Base-by-base conservation (phyloP, 345 rosid species). In the Populus ilicifolia region DNA sequence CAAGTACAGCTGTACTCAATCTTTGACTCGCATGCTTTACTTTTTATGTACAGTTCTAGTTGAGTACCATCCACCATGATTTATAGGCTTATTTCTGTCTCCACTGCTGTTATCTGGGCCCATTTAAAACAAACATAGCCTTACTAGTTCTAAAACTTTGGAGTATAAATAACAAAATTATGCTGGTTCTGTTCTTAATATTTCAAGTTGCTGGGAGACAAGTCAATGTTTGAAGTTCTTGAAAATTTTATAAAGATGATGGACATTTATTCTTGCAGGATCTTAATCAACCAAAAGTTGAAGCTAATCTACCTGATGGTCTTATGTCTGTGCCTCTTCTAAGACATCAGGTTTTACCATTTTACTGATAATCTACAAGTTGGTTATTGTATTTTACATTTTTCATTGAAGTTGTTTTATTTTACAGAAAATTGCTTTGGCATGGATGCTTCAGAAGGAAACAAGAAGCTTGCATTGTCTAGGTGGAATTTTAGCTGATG, bases 401-500 rank as follows among this genome's bases (percentile, higher is more conserved):
- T 33, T 41, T 69, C 78, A 29, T 33, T 69, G 73, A 83, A 39
- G 79, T 64, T 23, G 17, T 71, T 74, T 80, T 76, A 50, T 77
- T 78, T 78, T 76, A 72, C 89, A 96, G 99, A 96, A 89, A 87
- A 96, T 96, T 88, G 99, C 99, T 77, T 83, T 96, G 90, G 88
- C 93, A 30, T 96, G 98, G 98, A 96, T 91, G 98, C 90, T 90
- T 84, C 97, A 90, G 77, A 95, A 89, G 84, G 98, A 95, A 89
- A 90, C 88, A 41, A 92, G 89, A 88, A 90, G 97, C 78, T 80
- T 85, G 59, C 91, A 88, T 73, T 96, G 97, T 77, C 80, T 88
- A 80, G 99, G 99, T 77, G 99, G 99, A 84, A 95, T 96, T 79
- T 84, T 96, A 85, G 99, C 99, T 71, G 99, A 96, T 88, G 99